Conservation (phyloP, 2,329 filamentous ascomycete species). For the Colletotrichum orchidophilum region DNA sequence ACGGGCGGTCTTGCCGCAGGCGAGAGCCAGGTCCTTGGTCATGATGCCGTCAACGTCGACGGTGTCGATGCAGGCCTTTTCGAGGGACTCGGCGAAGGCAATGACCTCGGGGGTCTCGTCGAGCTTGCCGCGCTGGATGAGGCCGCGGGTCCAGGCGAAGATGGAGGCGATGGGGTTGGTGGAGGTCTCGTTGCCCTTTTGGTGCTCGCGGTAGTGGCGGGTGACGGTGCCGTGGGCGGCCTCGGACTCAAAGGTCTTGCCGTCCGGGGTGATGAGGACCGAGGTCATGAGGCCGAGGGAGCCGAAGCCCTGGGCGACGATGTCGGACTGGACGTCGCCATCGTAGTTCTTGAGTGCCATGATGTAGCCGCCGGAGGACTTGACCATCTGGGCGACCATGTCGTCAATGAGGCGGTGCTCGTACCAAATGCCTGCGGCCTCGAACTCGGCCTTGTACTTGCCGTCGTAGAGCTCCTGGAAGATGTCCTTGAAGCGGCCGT, state of each 20-base stretch:
- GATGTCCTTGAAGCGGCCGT: slow-evolving; percentile 98
- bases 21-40: slow-evolving; percentile 98
- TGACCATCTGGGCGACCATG: slow-evolving; percentile 99
- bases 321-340: slow-evolving; percentile 98
- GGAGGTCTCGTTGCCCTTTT: slow-evolving; percentile 96
- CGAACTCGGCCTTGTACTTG: slow-evolving; percentile 87
- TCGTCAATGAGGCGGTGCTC: slow-evolving; percentile 99
- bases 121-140: slow-evolving; percentile 91
- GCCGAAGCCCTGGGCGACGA: slow-evolving; percentile 97
- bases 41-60: slow-evolving; percentile 95
- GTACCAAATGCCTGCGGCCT: slow-evolving; percentile 95
- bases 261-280: slow-evolving; percentile 94
- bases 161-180: slow-evolving; percentile 99
- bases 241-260: slow-evolving; percentile 97
- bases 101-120: slow-evolving; percentile 93
- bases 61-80: slow-evolving; percentile 93
- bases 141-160: slow-evolving; percentile 97
- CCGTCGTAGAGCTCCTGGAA: slow-evolving; percentile 97
- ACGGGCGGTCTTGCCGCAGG: slow-evolving; percentile 86
- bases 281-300: slow-evolving; percentile 99
- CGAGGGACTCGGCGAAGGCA: slow-evolving; percentile 88
- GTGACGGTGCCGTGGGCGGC: slow-evolving; percentile 98
- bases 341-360: slow-evolving; percentile 99
- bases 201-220: slow-evolving; percentile 97
- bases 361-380: slow-evolving; percentile 94